These are phyloP conservation scores for Cladosporium sphaerospermum DNA, from an alignment of 2,329 filamentous ascomycete species.

Conservation along the genomic window DNA sequence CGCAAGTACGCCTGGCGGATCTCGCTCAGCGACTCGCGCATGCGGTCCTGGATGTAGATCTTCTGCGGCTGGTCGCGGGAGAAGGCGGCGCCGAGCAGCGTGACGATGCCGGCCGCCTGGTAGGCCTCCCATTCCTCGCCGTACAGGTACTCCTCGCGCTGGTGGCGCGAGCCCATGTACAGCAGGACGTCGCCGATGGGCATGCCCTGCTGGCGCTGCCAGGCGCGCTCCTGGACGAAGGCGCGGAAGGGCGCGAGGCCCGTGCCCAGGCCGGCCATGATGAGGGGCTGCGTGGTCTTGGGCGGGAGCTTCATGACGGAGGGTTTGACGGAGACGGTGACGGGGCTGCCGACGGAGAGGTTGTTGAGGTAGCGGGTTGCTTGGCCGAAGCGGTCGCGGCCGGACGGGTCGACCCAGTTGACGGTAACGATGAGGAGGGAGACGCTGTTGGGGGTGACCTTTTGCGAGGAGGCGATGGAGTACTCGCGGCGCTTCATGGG, in stretches of 20 bases:
- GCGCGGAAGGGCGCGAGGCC: constrained; percentile 98
- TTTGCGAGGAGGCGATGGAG: constrained; percentile 96
- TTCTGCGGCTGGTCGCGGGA: constrained; percentile 95
- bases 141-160: constrained; percentile 97
- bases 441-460: constrained; percentile 83
- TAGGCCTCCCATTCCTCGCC: constrained; percentile 99
- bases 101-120: constrained; percentile 90
- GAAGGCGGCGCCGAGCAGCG: constrained; percentile 86
- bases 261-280: constrained; percentile 98
- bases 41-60: constrained; percentile 98
- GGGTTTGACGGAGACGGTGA: constrained; percentile 93
- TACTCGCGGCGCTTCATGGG: constrained; percentile 97
- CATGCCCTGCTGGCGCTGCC: constrained; percentile 96
- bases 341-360: constrained; percentile 66
- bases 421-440: constrained; percentile 96
- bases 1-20: constrained; percentile 82
- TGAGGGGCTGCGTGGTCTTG: constrained; percentile 82
- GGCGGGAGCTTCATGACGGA: constrained; percentile 98
- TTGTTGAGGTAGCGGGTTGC: constrained; percentile 82
- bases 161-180: constrained; percentile 95
- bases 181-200: constrained; percentile 87
- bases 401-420: constrained; percentile 83
- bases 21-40: constrained; percentile 78
- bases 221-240: constrained; percentile 95
- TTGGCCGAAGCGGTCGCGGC: constrained; percentile 85